Evolutionary conservation across 2,329 filamentous ascomycete species (phyloP).

Genomic region (Fusarium lyarnte): DNA sequence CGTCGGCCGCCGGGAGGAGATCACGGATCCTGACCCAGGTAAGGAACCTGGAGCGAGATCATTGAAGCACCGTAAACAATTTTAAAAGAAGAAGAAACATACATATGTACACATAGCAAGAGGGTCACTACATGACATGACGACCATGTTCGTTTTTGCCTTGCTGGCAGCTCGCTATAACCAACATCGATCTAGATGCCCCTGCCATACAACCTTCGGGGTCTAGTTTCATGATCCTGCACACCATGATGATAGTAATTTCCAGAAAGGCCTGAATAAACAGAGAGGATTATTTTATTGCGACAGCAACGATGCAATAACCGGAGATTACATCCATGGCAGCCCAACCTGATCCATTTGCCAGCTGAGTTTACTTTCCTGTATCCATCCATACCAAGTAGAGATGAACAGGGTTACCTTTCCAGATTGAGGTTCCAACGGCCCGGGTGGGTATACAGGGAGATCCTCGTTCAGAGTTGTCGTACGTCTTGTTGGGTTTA

Average conservation of each 20-base stretch:
- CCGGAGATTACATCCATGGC: slow-evolving; percentile 40
- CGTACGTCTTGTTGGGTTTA: slow-evolving; percentile 25
- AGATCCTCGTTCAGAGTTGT: slow-evolving; percentile 31
- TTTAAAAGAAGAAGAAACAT: neutral
- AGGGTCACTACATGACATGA: neutral
- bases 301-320: slow-evolving; percentile 38
- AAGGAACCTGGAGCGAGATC: neutral
- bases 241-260: slow-evolving; percentile 38
- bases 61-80: neutral
- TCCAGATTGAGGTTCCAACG: slow-evolving; percentile 38
- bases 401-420: slow-evolving; percentile 36
- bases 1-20: slow-evolving; percentile 21
- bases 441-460: slow-evolving; percentile 37
- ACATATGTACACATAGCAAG: neutral
- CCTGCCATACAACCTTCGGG: slow-evolving; percentile 25
- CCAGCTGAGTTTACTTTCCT: slow-evolving; percentile 29
- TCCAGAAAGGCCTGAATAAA: slow-evolving; percentile 32
- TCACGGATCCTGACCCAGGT: slow-evolving; percentile 9
- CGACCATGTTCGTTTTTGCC: slow-evolving; percentile 9
- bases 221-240: slow-evolving; percentile 39
- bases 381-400: slow-evolving; percentile 4
- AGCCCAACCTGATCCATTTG: slow-evolving; percentile 21
- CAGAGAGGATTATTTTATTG: slow-evolving; percentile 31
- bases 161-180: slow-evolving; percentile 24
- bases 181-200: slow-evolving; percentile 25